Percentiles rank a stretch among this genome's conserved stretches.
phyloP scores from a whole-genome alignment of 1,284 basidiomycete genomes.

The Singerocomus inundabilis region DNA sequence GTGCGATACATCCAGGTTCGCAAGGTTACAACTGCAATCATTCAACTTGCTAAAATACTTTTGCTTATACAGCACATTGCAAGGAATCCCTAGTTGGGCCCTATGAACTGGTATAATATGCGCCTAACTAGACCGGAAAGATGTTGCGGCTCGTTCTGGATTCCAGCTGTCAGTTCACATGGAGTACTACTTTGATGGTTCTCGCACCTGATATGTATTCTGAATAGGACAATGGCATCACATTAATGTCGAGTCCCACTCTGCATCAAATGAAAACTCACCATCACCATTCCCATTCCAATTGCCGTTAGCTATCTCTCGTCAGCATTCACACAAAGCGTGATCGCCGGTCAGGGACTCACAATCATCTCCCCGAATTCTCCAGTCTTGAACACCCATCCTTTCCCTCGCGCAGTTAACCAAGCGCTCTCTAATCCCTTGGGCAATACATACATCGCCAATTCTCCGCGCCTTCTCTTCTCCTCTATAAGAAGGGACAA shows the following conservation, averaged over 20 bases:
- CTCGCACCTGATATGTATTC: constrained; percentile 50
- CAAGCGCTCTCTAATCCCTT: constrained; percentile 88
- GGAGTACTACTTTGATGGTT: constrained; percentile 4
- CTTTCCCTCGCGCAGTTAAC: constrained; percentile 74
- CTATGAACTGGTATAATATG: constrained; percentile 90
- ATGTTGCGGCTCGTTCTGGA: constrained; percentile 84
- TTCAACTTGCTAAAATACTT: background rate
- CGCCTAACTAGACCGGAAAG: constrained; percentile 85
- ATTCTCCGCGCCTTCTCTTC: constrained; percentile 73
- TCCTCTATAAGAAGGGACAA: constrained; percentile 87
- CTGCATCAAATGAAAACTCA: constrained; percentile 30
- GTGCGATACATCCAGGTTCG: background rate
- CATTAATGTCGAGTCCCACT: background rate
- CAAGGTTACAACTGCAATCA: background rate
- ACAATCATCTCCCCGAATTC: constrained; percentile 68
- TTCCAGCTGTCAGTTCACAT: constrained; percentile 21
- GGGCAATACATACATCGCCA: constrained; percentile 96
- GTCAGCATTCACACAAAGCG: constrained; percentile 12
- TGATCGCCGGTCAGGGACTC: constrained; percentile 26
- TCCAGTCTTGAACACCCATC: constrained; percentile 75
- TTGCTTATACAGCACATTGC: background rate
- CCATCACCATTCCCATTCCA: constrained; percentile 93
- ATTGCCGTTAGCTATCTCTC: constrained; percentile 53
- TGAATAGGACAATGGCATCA: constrained; percentile 17
- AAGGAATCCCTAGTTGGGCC: constrained; percentile 60